phyloP scores from a whole-genome alignment of 192 early-diverging fungal genomes.

The Paraglomus brasilianum region DNA sequence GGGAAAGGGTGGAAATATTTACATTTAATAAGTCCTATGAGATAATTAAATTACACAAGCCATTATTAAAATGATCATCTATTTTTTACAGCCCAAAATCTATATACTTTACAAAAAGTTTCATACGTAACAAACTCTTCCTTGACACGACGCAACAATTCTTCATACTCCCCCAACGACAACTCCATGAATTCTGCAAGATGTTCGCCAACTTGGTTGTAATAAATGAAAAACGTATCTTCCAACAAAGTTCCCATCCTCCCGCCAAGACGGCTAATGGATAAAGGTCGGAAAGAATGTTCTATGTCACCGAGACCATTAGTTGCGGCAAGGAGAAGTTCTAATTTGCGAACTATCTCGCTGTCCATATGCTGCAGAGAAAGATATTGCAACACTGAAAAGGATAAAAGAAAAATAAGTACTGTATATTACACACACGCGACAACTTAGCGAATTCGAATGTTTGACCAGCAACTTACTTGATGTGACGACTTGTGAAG shows the following conservation, averaged over 20 bases:
- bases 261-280: not conserved
- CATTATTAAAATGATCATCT: too few relatives aligned
- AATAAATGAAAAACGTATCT: not conserved
- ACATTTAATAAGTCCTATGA: too few relatives aligned
- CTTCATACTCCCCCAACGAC: not conserved
- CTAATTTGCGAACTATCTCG: too few relatives aligned
- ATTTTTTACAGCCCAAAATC: constrained; percentile 23
- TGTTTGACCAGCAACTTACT: not conserved
- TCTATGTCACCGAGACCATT: too few relatives aligned
- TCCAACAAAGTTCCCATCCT: not conserved
- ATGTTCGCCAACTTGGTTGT: not conserved
- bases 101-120: constrained; percentile 10
- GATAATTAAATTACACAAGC: too few relatives aligned
- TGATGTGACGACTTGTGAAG: not conserved
- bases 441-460: not conserved
- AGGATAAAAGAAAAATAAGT: not conserved
- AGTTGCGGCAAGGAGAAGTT: too few relatives aligned
- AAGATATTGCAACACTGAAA: not conserved
- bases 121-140: not conserved
- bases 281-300: not conserved
- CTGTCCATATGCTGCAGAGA: too few relatives aligned
- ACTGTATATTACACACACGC: not conserved
- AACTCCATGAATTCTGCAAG: not conserved
- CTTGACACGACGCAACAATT: not conserved
- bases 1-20: too few relatives aligned